Evolutionary conservation across 352 stramenopile species (phyloP).

Genomic region (Globisporangium emineosum): DNA sequence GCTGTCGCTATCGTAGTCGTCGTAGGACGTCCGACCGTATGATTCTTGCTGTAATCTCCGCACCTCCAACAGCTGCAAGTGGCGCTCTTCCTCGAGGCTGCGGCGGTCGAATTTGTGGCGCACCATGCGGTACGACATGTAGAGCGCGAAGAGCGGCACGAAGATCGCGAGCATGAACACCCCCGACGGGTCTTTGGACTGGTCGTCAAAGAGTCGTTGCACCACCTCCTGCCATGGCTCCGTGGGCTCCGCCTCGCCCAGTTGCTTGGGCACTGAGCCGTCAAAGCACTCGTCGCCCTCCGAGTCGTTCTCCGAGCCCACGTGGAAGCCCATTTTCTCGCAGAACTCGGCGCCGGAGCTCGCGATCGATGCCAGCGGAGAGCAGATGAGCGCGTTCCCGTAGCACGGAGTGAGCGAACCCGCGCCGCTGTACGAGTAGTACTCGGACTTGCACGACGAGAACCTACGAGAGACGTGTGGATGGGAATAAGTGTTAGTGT

Average conservation of each 20-base stretch:
- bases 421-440: slow-evolving; percentile 60
- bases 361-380: slow-evolving; percentile 58
- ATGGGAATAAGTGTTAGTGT: neutral
- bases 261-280: slow-evolving; percentile 57
- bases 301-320: slow-evolving; percentile 54
- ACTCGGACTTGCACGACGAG: slow-evolving; percentile 67
- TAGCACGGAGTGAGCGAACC: slow-evolving; percentile 73
- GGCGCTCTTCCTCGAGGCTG: slow-evolving; percentile 31
- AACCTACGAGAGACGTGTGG: slow-evolving; percentile 19
- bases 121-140: slow-evolving; percentile 45
- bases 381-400: slow-evolving; percentile 80
- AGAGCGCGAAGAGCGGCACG: slow-evolving; percentile 45
- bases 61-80: slow-evolving; percentile 68
- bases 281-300: slow-evolving; percentile 84
- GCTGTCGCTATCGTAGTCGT: slow-evolving; percentile 59
- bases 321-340: slow-evolving; percentile 76
- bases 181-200: slow-evolving; percentile 64
- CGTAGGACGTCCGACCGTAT: slow-evolving; percentile 42
- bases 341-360: slow-evolving; percentile 61
- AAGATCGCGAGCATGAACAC: slow-evolving; percentile 66
- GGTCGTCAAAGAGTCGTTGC: slow-evolving; percentile 56
- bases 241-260: slow-evolving; percentile 49
- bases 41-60: slow-evolving; percentile 65
- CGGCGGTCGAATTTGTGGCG: slow-evolving; percentile 39
- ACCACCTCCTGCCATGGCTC: slow-evolving; percentile 57